Evolutionary conservation across 2,329 filamentous ascomycete species (phyloP).

Genomic region (Neofusicoccum sp.): DNA sequence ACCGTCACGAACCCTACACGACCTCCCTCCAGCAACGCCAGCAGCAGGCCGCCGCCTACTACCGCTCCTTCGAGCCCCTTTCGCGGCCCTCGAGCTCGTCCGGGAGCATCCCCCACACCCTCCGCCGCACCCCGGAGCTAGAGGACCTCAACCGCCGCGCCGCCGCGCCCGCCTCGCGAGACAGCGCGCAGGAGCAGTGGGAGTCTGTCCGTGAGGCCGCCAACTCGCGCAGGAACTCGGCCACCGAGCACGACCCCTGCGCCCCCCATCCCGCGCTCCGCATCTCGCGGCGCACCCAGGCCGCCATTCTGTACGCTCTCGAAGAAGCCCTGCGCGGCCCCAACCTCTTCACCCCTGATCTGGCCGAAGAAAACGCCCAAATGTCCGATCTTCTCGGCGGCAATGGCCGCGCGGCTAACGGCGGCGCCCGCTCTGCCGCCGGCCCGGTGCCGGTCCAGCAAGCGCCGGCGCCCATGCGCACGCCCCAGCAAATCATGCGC

Average conservation of each 20-base stretch:
- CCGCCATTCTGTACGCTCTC: constrained; percentile 87
- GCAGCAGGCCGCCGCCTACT: constrained; percentile 42
- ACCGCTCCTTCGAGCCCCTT: constrained; percentile 37
- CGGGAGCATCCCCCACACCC: constrained; percentile 51
- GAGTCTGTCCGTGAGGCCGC: constrained; percentile 28
- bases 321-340: constrained; percentile 88
- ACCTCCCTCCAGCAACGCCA: constrained; percentile 47
- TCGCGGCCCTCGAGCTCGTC: constrained; percentile 57
- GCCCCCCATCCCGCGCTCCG: constrained; percentile 60
- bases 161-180: constrained; percentile 48
- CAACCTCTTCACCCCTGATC: constrained; percentile 78
- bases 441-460: constrained; percentile 58
- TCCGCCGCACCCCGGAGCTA: constrained; percentile 58
- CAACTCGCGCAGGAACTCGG: constrained; percentile 36
- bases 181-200: constrained; percentile 35
- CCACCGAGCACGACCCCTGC: constrained; percentile 34
- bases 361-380: constrained; percentile 82
- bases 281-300: constrained; percentile 82
- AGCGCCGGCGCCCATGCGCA: constrained; percentile 66
- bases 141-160: constrained; percentile 44
- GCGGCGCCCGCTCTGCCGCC: constrained; percentile 54
- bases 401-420: constrained; percentile 60
- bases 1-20: constrained; percentile 38
- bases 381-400: constrained; percentile 83
- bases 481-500: constrained; percentile 90